Evolutionary conservation across 257 asterid species (phyloP).

Genomic region (Verbena officinalis): DNA sequence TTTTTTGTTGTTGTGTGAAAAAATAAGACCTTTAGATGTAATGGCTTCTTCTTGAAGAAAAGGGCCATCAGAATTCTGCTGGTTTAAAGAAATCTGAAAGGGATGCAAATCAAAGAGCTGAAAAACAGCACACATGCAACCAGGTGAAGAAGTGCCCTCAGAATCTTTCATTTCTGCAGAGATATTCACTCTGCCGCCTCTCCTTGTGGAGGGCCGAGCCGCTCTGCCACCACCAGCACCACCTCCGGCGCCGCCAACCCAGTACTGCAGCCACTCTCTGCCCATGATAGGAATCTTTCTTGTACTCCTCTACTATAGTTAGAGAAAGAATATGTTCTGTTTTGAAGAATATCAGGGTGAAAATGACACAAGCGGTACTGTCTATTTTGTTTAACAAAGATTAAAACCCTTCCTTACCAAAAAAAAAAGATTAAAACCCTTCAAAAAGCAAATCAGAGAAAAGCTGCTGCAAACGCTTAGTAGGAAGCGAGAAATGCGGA

Average conservation of each 20-base stretch:
- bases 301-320: neutral
- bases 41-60: constrained; percentile 33
- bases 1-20: too few relatives aligned
- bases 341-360: constrained; percentile 26
- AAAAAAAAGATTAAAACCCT: too few relatives aligned
- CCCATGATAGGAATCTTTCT: constrained; percentile 46
- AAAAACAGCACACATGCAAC: constrained; percentile 87
- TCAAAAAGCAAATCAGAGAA: constrained; percentile 3
- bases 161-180: constrained; percentile 19
- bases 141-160: constrained; percentile 41
- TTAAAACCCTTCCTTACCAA: too few relatives aligned
- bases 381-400: neutral
- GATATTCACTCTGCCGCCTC: constrained; percentile 28
- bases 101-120: constrained; percentile 73
- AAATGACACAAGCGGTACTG: constrained; percentile 40
- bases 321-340: neutral
- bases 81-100: constrained; percentile 52
- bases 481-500: constrained; percentile 37
- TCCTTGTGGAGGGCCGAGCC: constrained; percentile 35
- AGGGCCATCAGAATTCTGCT: constrained; percentile 34
- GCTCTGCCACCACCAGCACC: too few relatives aligned
- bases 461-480: neutral
- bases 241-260: constrained; percentile 57
- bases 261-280: constrained; percentile 76
- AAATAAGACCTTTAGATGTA: constrained; percentile 46